Percentiles rank a stretch among this genome's conserved stretches.
Evolutionary conservation across 2,329 filamentous ascomycete genomes (phyloP).

Genomic region (Aspergillus sojae): DNA sequence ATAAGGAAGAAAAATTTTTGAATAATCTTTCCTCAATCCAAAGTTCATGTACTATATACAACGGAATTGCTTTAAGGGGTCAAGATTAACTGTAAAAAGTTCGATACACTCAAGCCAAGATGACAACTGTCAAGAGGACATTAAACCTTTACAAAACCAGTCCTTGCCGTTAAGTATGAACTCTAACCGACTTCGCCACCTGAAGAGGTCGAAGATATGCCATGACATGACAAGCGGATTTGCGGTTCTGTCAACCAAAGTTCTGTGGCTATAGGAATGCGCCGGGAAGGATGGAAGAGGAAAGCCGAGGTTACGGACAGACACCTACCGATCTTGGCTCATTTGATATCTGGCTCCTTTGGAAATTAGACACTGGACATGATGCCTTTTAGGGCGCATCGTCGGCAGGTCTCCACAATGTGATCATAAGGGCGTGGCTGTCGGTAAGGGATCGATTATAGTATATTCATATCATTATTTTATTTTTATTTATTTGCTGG

Average conservation of each 20-base stretch:
- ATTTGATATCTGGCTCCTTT: background rate
- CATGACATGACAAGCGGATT: background rate
- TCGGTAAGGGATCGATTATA: background rate
- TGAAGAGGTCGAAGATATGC: background rate
- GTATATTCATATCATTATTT: background rate
- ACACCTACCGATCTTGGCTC: background rate
- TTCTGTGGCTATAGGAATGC: slow-evolving; percentile 1
- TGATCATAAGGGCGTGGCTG: background rate
- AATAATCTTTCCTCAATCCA: background rate
- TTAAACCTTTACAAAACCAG: background rate
- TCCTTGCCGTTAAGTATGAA: background rate
- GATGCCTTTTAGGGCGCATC: background rate
- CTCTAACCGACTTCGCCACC: background rate
- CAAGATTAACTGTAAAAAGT: background rate
- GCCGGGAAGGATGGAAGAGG: slow-evolving; percentile 21
- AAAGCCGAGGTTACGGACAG: slow-evolving; percentile 16
- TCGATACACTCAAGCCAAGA: background rate
- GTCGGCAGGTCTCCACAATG: background rate
- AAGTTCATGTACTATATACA: background rate
- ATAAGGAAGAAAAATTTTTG: too few relatives aligned
- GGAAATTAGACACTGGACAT: slow-evolving; percentile 2
- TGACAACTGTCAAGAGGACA: background rate
- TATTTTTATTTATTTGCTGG: background rate
- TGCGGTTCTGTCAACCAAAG: background rate
- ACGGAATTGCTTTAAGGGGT: background rate